Evolutionary conservation across 306 rosid species (phyloP).

Genomic region (Vachellia collinsii): DNA sequence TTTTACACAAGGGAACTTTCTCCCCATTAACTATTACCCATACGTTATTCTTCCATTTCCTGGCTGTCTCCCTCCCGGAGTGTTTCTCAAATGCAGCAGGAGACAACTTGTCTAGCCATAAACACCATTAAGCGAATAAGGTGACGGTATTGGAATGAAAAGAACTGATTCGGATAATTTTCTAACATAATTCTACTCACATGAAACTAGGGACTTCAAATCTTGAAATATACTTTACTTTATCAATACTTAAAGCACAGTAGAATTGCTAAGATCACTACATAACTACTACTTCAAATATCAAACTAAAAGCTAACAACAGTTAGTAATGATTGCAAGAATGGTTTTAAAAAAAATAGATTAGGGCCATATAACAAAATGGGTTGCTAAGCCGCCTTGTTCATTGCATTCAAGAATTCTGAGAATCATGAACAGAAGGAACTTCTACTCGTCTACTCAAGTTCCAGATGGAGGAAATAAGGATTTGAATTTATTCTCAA

Average conservation of each 20-base stretch:
- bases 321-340: neutral
- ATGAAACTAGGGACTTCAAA: neutral
- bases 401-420: constrained; percentile 14
- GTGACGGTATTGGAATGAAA: constrained; percentile 19
- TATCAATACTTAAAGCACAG: constrained; percentile 30
- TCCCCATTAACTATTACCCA: constrained; percentile 93
- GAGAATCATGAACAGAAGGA: constrained; percentile 20
- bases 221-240: constrained; percentile 8
- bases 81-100: constrained; percentile 98
- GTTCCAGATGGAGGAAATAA: constrained; percentile 25
- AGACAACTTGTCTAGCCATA: constrained; percentile 68
- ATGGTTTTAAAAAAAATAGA: neutral
- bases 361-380: neutral
- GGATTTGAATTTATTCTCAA: constrained; percentile 2
- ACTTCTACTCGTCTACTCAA: neutral
- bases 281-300: neutral
- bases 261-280: neutral
- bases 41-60: constrained; percentile 96
- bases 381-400: neutral
- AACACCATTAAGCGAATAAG: constrained; percentile 30
- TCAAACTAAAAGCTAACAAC: neutral
- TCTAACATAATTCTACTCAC: neutral
- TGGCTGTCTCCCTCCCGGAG: constrained; percentile 95
- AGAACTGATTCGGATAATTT: constrained; percentile 5
- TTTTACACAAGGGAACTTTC: constrained; percentile 84